Conservation (phyloP, 345 rosid genomes). For the Trapa bicornis region DNA sequence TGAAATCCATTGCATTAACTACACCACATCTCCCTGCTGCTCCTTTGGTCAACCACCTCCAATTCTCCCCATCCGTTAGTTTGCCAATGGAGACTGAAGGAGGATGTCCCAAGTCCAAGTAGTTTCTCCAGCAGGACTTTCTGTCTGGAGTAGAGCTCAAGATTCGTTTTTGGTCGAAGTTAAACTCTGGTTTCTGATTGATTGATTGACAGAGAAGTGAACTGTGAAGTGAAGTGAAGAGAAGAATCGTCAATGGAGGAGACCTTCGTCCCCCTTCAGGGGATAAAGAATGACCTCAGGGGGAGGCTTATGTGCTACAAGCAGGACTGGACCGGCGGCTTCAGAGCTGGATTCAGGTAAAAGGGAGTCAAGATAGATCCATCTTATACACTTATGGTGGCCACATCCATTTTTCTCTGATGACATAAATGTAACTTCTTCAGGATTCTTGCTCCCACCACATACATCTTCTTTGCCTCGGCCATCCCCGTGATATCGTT, state of each 20-base stretch:
- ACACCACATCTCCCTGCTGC: neutral
- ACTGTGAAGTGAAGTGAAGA: neutral
- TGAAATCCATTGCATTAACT: neutral
- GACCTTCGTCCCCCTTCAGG: slow-evolving; percentile 76
- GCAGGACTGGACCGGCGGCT: slow-evolving; percentile 87
- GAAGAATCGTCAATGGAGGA: slow-evolving; percentile 50
- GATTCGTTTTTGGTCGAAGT: no score
- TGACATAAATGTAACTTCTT: neutral
- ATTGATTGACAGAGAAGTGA: no score
- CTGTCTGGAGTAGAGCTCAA: no score
- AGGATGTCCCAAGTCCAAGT: neutral
- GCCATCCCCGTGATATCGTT: slow-evolving; percentile 98
- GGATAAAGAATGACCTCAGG: slow-evolving; percentile 76
- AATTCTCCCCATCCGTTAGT: neutral
- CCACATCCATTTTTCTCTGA: neutral
- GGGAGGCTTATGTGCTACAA: slow-evolving; percentile 80
- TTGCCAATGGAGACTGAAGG: neutral
- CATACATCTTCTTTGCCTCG: slow-evolving; percentile 95
- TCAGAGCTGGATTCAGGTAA: slow-evolving; percentile 77
- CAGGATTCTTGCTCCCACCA: slow-evolving; percentile 98
- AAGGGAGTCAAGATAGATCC: no score
- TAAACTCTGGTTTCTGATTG: no score
- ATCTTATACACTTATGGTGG: no score
- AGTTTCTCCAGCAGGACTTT: neutral
- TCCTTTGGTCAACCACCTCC: neutral